Percentiles rank a stretch among this genome's conserved stretches.
These are phyloP conservation scores for Hypoxylon trugodes DNA, from an alignment of 495 filamentous ascomycete species.

Conservation along the genomic window DNA sequence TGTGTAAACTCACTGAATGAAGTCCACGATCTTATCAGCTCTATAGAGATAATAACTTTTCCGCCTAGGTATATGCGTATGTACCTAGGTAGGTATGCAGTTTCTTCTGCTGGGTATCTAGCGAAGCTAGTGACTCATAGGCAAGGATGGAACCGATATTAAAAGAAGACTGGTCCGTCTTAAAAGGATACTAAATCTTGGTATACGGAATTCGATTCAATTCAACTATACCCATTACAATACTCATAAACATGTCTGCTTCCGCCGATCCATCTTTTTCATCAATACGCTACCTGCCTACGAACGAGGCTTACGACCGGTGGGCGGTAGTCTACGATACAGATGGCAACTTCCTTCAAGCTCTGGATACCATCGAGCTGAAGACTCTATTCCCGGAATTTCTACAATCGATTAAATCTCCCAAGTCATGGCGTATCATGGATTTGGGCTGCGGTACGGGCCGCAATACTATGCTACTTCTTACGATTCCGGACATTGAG, in stretches of 20 bases:
- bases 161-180: too few species aligned
- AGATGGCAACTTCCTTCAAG: conserved; percentile 78
- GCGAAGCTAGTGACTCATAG: conserved; percentile 19
- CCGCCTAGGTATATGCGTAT: too few species aligned
- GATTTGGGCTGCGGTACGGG: conserved; percentile 77
- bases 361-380: conserved; percentile 70
- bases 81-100: too few species aligned
- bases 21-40: too few species aligned
- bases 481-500: conserved; percentile 41
- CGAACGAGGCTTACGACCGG: conserved; percentile 46
- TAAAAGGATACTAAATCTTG: too few species aligned
- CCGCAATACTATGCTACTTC: conserved; percentile 69
- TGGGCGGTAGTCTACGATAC: conserved; percentile 66
- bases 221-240: not conserved
- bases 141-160: not conserved
- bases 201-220: not conserved
- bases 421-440: conserved; percentile 53
- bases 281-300: conserved; percentile 39
- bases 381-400: conserved; percentile 62
- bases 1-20: too few species aligned
- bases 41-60: too few species aligned
- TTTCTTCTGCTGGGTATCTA: too few species aligned
- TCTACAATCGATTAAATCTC: conserved; percentile 46
- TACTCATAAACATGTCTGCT: conserved; percentile 6
- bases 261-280: conserved; percentile 12